phyloP scores from a whole-genome alignment of 75 land plant species.

The Adiantum capillusveneris region DNA sequence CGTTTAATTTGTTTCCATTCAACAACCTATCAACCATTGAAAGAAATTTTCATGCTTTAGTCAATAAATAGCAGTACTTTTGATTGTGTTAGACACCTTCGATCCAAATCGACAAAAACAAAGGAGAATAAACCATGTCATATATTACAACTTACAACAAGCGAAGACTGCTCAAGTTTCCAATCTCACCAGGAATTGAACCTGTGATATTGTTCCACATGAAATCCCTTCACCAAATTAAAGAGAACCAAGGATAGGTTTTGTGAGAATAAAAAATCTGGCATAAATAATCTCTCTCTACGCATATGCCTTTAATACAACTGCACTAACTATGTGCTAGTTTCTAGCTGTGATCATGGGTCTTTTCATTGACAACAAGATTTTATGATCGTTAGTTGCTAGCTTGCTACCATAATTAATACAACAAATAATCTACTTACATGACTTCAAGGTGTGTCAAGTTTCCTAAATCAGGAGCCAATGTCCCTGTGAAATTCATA shows the following conservation, averaged over 20 bases:
- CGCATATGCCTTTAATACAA: too few relatives aligned
- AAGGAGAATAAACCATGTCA: background rate
- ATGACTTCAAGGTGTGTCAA: conserved; percentile 39
- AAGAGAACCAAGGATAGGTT: background rate
- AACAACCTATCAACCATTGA: conserved; percentile 53
- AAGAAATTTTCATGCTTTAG: too few relatives aligned
- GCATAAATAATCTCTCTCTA: too few relatives aligned
- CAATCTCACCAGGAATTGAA: conserved; percentile 83
- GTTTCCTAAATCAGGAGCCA: conserved; percentile 63
- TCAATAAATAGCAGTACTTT: background rate
- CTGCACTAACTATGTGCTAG: too few relatives aligned
- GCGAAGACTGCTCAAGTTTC: conserved; percentile 41
- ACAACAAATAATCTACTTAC: conserved; percentile 31
- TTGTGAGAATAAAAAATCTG: too few relatives aligned
- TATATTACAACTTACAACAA: conserved; percentile 36
- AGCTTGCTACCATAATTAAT: too few relatives aligned
- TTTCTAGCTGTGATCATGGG: too few relatives aligned
- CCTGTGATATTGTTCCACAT: conserved; percentile 89
- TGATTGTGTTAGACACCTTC: too few relatives aligned
- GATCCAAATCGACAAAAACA: too few relatives aligned
- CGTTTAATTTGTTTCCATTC: conserved; percentile 69
- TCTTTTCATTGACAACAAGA: too few relatives aligned
- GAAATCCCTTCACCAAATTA: conserved; percentile 43
- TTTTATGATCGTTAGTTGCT: too few relatives aligned
- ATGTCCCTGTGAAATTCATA: conserved; percentile 49